These are phyloP conservation scores for Beauveria pseudobassiana DNA, from an alignment of 2,329 filamentous ascomycete species.

Conservation along the genomic window DNA sequence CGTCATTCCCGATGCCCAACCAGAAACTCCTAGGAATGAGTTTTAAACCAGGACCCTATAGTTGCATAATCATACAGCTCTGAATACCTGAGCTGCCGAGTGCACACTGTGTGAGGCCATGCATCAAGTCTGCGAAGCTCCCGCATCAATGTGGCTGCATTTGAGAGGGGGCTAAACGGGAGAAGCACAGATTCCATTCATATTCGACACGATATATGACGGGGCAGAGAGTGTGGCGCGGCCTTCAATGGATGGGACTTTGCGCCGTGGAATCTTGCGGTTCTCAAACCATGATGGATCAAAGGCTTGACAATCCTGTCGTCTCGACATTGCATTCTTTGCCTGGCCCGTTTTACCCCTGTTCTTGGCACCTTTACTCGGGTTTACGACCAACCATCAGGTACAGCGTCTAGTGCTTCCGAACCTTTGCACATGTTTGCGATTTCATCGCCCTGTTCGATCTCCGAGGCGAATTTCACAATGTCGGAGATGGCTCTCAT, in stretches of 20 bases:
- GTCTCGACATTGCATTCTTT: background rate
- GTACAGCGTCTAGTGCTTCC: constrained; percentile 47
- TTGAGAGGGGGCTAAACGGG: background rate
- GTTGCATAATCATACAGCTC: no score
- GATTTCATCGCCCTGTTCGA: no score
- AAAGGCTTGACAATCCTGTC: no score
- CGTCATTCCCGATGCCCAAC: no score
- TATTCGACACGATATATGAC: background rate
- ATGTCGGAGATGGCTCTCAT: constrained; percentile 60
- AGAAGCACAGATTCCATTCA: background rate
- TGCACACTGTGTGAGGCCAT: background rate
- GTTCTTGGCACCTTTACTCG: background rate
- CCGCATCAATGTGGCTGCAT: background rate
- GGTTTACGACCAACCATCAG: constrained; percentile 85
- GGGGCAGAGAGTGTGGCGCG: background rate
- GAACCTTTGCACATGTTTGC: no score
- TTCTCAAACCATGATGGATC: no score
- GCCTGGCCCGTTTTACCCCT: background rate
- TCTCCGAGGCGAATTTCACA: no score
- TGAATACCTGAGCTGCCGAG: background rate
- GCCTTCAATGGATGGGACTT: background rate
- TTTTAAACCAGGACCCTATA: no score
- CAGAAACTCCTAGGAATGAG: no score
- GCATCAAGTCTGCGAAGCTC: background rate
- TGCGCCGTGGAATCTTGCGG: background rate